A percentile compares a stretch with the other conserved stretches of the same genome.
These are phyloP conservation scores for Chalaropsis ovoidea DNA, from an alignment of 2,329 filamentous ascomycete genomes.

Conservation along the genomic window DNA sequence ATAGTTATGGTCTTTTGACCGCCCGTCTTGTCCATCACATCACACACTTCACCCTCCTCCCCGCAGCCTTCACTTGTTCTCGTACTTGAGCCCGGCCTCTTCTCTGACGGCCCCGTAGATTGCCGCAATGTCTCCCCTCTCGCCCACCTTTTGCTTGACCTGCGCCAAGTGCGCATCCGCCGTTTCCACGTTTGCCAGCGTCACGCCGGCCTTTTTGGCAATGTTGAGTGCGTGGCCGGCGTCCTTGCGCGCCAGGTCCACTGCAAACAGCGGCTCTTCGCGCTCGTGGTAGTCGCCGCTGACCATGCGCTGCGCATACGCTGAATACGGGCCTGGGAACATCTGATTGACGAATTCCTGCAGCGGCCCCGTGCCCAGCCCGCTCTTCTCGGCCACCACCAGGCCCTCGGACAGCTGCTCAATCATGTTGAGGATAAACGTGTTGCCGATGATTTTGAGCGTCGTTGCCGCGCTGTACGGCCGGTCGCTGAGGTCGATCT, in stretches of 20 bases:
- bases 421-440: constrained; percentile 74
- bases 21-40: neutral
- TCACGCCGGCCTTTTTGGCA: constrained; percentile 52
- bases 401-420: constrained; percentile 70
- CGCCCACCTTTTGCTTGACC: constrained; percentile 58
- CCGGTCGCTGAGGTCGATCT: constrained; percentile 61
- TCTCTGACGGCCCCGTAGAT: constrained; percentile 73
- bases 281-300: constrained; percentile 66
- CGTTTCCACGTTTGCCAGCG: constrained; percentile 54
- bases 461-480: constrained; percentile 58
- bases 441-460: constrained; percentile 78
- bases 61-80: constrained; percentile 38
- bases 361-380: constrained; percentile 59
- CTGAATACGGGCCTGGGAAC: constrained; percentile 65
- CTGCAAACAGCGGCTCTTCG: constrained; percentile 69
- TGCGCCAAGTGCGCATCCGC: constrained; percentile 57
- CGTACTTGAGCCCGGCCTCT: constrained; percentile 64
- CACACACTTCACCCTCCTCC: neutral
- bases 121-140: constrained; percentile 65
- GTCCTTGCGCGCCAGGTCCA: constrained; percentile 77
- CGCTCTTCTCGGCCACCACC: constrained; percentile 68
- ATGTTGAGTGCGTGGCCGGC: constrained; percentile 60
- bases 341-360: constrained; percentile 62
- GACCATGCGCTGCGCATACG: constrained; percentile 65
- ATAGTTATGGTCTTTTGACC: constrained; percentile 13